Evolutionary conservation across 345 rosid species (phyloP).

Genomic region (Anacardium occidentale): DNA sequence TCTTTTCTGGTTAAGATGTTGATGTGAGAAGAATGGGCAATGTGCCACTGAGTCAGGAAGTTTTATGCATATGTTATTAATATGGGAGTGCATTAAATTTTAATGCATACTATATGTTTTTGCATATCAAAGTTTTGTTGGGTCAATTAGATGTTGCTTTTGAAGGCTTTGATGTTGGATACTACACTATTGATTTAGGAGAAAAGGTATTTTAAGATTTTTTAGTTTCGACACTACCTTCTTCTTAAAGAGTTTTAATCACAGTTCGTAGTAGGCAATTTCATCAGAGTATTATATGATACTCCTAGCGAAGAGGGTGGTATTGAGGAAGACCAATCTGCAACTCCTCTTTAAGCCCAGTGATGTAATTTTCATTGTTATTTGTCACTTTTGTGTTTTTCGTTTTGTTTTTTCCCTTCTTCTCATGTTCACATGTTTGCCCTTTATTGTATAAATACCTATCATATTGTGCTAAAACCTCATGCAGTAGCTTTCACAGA

Average conservation of each 20-base stretch:
- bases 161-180: neutral
- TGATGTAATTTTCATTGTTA: no score
- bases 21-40: no score
- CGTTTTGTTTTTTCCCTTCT: neutral
- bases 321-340: neutral
- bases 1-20: neutral
- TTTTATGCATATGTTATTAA: no score
- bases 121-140: neutral
- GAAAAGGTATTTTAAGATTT: neutral
- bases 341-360: no score
- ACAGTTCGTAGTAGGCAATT: neutral
- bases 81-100: no score
- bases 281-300: neutral
- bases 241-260: neutral
- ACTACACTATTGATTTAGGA: neutral
- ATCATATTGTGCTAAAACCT: conserved; percentile 1
- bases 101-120: no score
- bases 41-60: no score
- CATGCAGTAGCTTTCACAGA: neutral
- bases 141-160: neutral
- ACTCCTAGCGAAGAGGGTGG: neutral
- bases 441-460: neutral
- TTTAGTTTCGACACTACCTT: neutral
- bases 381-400: neutral
- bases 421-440: neutral